Evolutionary conservation across 2,329 filamentous ascomycete species (phyloP), one percentile per base, ranked within the genome.

Genomic region (Ophiosphaerella narmari): DNA sequence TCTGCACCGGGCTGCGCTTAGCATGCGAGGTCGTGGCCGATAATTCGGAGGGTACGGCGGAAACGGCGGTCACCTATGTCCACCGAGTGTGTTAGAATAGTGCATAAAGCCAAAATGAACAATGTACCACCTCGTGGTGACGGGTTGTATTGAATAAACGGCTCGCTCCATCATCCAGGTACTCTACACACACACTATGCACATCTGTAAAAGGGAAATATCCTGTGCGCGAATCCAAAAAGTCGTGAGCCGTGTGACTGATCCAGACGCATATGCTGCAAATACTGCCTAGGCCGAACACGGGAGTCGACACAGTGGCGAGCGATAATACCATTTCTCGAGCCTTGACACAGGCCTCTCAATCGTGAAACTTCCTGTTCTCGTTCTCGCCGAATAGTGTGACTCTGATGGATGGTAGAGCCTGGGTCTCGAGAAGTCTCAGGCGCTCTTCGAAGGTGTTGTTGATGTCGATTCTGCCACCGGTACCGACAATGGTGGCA

Each of bases 381-480:
- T 86, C 82, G 80, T 99, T 99, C 79, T 90, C 87, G 54, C 94
- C 94, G 70, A 99, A 99, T 52, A 99, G 82, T 13, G 88, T 88
- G 74, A 89, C 84, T 69, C 94, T 85, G 67, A 99, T 87, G 38
- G 86, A 86, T 12, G 94, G 94, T 50, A 97, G 84, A 43, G 90
- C 89, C 62, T 89, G 89, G 49, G 87, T 86, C 77, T 96, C 88
- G 59, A 97, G 85, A 54, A 97, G 81, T 68, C 83, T 84, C 75
- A 99, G 81, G 61, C 94, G 87, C 72, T 96, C 89, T 73, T 97
- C 94, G 63, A 97, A 89, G 47, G 94, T 97, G 81, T 99, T 97
- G 84, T 97, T 92, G 75, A 99, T 93, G 68, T 96, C 91, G 73
- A 99, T 97, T 82, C 93, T 97, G 73, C 94, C 94, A 59, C 82